Conservation (phyloP, 2,329 filamentous ascomycete species). For the Aspergillus viridinutans region DNA sequence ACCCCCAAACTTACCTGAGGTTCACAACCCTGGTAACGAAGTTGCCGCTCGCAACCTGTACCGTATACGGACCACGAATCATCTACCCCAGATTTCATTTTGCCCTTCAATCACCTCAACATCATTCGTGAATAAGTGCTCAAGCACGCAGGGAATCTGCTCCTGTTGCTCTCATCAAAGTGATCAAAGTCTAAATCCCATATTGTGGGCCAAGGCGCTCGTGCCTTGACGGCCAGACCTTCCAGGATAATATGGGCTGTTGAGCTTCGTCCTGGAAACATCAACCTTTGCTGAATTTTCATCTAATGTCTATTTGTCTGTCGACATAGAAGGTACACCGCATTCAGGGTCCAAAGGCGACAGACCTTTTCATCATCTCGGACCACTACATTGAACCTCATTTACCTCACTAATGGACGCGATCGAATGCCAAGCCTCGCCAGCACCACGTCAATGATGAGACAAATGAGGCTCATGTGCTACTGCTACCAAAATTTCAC, state of each 20-base stretch:
- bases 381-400: background rate
- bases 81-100: background rate
- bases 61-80: no score
- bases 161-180: background rate
- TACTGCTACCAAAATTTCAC: background rate
- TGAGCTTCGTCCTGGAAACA: background rate
- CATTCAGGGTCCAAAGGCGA: background rate
- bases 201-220: background rate
- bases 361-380: background rate
- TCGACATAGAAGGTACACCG: background rate
- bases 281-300: background rate
- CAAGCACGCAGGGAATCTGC: background rate
- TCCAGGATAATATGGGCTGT: background rate
- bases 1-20: background rate
- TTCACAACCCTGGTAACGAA: no score
- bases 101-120: background rate
- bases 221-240: background rate
- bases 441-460: background rate
- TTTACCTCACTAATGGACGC: background rate
- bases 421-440: background rate
- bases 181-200: background rate
- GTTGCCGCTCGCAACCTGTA: background rate
- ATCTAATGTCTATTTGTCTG: background rate
- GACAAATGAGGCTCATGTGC: background rate
- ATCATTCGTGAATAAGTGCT: background rate